Evolutionary conservation across 106 monocot species (phyloP).

Genomic region (Amphibolis antarctica): DNA sequence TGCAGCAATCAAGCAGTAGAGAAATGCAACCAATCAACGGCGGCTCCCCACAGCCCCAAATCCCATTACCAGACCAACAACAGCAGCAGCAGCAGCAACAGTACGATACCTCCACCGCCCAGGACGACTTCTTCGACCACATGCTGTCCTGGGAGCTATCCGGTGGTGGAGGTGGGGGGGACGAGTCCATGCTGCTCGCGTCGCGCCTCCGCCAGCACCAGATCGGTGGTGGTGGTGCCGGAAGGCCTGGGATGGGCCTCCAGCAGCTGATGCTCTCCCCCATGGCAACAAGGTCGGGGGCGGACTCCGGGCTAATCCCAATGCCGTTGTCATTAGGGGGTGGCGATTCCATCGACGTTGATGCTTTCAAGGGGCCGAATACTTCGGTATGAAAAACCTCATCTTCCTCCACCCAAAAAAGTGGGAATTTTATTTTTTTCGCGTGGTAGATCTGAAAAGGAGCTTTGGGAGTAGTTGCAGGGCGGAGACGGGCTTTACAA

Average conservation of each 20-base stretch:
- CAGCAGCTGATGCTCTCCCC: constrained; percentile 36
- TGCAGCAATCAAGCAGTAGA: constrained; percentile 3
- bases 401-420: neutral
- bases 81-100: too few relatives aligned
- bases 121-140: constrained; percentile 86
- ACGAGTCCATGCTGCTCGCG: constrained; percentile 65
- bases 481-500: constrained; percentile 37
- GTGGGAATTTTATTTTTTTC: neutral
- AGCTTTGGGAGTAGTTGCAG: constrained; percentile 6
- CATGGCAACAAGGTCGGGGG: constrained; percentile 12
- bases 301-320: constrained; percentile 19
- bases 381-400: constrained; percentile 14
- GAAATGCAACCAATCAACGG: neutral
- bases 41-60: too few relatives aligned
- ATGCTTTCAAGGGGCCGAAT: constrained; percentile 31
- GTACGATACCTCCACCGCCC: constrained; percentile 10
- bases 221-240: constrained; percentile 24
- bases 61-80: too few relatives aligned
- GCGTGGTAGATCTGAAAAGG: neutral
- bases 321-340: constrained; percentile 37
- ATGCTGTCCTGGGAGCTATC: constrained; percentile 58
- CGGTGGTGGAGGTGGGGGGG: constrained; percentile 29
- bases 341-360: constrained; percentile 20
- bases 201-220: constrained; percentile 76
- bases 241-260: constrained; percentile 19